These are phyloP conservation scores for Vicia faba DNA, from an alignment of 306 rosid genomes.

Conservation along the genomic window DNA sequence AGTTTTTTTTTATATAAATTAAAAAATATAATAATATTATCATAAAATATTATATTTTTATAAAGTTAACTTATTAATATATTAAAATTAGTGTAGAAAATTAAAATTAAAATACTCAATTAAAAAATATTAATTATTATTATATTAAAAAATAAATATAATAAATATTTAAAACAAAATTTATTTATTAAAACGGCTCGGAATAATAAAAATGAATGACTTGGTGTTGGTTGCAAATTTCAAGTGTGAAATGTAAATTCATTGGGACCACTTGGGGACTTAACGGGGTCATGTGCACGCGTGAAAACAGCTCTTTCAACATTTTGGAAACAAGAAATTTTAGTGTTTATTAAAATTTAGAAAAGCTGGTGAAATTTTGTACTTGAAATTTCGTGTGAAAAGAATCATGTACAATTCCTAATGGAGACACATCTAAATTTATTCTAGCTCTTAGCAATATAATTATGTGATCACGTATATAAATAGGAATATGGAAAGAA, in stretches of 20 bases:
- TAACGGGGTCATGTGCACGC: constrained; percentile 33
- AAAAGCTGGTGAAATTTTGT: background rate
- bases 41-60: too few relatives aligned
- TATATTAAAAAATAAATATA: too few relatives aligned
- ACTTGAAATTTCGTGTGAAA: constrained; percentile 14
- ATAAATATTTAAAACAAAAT: too few relatives aligned
- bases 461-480: background rate
- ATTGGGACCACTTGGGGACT: constrained; percentile 31
- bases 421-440: background rate
- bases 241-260: constrained; percentile 33
- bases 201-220: constrained; percentile 26
- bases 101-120: too few relatives aligned
- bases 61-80: too few relatives aligned
- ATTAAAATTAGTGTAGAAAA: too few relatives aligned
- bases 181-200: too few relatives aligned
- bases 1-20: too few relatives aligned
- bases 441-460: background rate
- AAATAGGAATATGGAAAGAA: constrained; percentile 27
- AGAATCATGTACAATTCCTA: background rate
- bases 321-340: constrained; percentile 3
- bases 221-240: constrained; percentile 24
- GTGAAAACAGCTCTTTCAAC: constrained; percentile 32
- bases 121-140: too few relatives aligned
- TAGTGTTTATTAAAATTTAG: background rate
- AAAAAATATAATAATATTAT: too few relatives aligned